Evolutionary conservation across 495 filamentous ascomycete genomes (phyloP).

Genomic region (Penicillium subrubescens): DNA sequence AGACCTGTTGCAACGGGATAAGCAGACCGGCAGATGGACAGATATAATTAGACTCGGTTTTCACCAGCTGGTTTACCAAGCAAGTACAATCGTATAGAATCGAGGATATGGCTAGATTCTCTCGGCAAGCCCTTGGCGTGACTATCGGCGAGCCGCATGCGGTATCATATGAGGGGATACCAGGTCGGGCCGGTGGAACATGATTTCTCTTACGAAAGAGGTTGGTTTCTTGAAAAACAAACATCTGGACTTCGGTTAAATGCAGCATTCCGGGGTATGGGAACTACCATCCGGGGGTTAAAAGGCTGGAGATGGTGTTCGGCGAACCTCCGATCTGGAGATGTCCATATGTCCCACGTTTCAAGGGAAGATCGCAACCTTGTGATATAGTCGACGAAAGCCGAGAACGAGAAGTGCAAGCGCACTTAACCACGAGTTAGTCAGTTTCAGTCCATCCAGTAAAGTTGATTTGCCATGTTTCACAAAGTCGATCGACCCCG

Average conservation of each 20-base stretch:
- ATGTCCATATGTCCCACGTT: background rate
- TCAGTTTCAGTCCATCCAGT: background rate
- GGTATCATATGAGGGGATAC: background rate
- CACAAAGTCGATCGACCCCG: background rate
- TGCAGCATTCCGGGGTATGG: background rate
- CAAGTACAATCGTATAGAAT: no score
- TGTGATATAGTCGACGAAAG: background rate
- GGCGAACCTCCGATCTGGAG: background rate
- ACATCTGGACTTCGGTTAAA: background rate
- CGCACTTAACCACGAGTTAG: no score
- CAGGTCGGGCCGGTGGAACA: background rate
- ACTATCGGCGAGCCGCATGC: background rate
- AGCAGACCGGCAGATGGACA: no score
- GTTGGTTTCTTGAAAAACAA: background rate
- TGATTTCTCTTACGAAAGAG: background rate
- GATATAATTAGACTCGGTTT: no score
- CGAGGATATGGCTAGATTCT: background rate
- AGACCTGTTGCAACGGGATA: background rate
- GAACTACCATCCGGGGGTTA: background rate
- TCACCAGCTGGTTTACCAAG: no score
- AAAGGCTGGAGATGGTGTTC: background rate
- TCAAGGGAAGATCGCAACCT: background rate
- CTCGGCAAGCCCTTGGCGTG: background rate
- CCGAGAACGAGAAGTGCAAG: background rate
- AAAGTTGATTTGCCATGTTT: background rate